Evolutionary conservation across 345 rosid genomes (phyloP), one percentile per base, ranked within the genome.

Genomic region (Pugionium cornutum): DNA sequence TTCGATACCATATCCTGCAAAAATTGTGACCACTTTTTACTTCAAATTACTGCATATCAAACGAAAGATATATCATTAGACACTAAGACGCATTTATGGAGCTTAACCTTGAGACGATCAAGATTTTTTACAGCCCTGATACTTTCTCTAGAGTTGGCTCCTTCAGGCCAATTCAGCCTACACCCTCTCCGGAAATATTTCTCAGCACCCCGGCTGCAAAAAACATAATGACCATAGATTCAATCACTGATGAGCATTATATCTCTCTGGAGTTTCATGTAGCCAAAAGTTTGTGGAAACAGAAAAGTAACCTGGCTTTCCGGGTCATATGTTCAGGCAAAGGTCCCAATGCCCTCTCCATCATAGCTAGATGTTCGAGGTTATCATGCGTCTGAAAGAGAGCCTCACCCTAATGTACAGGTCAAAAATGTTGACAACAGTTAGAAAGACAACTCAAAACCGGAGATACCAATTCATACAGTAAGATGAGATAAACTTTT

Each of bases 341-440:
- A 18, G 86, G 83, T 53, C 94, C 94, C 59, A 87, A 72, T 26
- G 81, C 88, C 62, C 88, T 73, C 69, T 87, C 94, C 94, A 87
- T 84, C 94, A 82, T 89, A 6, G 96, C 96, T 59, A 89, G 78
- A 62, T 89, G 96, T 77, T 89, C 96, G 64, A 89, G 76, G 79
- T 84, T 89, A 65, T 86, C 96, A 51, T 89, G 96, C 3, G 90
- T 89, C 68, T 89, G 96, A 73, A 86, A 89, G 28, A 89, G 75
- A 28, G 92, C 92, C 72, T 83, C 90, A 9, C 96, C 90, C 96
- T 89, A 62, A 48, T 40, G 64, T 5, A 52, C 54, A 56, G 58
- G 48, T 62, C 18, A 1, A 7, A 34, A 4, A 25, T 51, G 46
- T 60, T 51, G 50, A 75, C 32, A 43, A 33, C 27, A 4, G 48